Conservation (phyloP, 371 early-diverging fungal genomes). For the Funneliformis caledonium region DNA sequence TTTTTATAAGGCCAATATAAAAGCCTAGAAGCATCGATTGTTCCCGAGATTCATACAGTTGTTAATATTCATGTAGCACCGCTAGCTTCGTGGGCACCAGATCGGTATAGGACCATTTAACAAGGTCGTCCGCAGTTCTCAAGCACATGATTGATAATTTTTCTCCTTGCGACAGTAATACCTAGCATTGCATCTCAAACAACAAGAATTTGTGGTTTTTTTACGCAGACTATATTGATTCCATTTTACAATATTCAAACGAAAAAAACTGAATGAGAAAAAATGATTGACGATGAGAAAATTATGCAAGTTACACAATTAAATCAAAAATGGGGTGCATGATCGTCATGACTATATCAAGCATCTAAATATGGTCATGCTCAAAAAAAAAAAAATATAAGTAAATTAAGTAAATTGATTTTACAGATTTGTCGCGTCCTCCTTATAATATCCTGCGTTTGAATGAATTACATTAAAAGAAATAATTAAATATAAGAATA, state of each 20-base stretch:
- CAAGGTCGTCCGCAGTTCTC: conserved; percentile 8
- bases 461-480: too few relatives aligned
- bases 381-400: too few relatives aligned
- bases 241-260: background rate
- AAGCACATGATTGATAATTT: background rate
- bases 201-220: background rate
- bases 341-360: too few relatives aligned
- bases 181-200: background rate
- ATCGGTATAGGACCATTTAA: background rate
- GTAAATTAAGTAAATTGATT: too few relatives aligned
- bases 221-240: background rate
- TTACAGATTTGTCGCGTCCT: too few relatives aligned
- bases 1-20: background rate
- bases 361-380: too few relatives aligned
- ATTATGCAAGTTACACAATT: too few relatives aligned
- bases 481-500: too few relatives aligned
- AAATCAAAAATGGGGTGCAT: too few relatives aligned
- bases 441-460: too few relatives aligned
- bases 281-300: too few relatives aligned
- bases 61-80: conserved; percentile 3
- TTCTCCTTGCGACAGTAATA: background rate
- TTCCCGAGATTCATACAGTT: background rate
- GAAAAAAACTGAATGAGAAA: too few relatives aligned
- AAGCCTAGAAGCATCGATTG: background rate
- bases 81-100: background rate